A percentile compares a stretch with the other conserved stretches of the same genome.
These are phyloP conservation scores for Prosopis cineraria DNA, from an alignment of 306 rosid genomes.

Conservation along the genomic window DNA sequence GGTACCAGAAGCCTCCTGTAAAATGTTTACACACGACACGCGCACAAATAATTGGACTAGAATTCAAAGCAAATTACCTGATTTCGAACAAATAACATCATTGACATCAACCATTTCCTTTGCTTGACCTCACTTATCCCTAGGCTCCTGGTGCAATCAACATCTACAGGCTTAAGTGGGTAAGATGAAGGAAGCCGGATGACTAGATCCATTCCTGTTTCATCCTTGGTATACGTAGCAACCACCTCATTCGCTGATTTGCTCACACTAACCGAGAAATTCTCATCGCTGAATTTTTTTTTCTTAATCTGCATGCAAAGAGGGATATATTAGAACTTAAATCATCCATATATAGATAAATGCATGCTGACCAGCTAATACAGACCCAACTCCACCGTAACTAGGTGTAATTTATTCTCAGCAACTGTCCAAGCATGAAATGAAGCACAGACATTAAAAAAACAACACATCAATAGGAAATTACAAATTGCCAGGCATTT, in stretches of 20 bases:
- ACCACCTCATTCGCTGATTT: conserved; percentile 95
- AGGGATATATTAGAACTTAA: conserved; percentile 29
- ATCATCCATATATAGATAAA: background rate
- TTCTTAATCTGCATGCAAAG: conserved; percentile 77
- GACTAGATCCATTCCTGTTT: conserved; percentile 94
- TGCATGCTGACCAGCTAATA: conserved; percentile 16
- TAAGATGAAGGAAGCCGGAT: conserved; percentile 91
- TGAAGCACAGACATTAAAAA: conserved; percentile 15
- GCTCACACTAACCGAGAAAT: conserved; percentile 85
- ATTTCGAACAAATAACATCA: conserved; percentile 87
- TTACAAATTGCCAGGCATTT: background rate
- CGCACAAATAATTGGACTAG: conserved; percentile 7
- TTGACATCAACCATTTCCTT: conserved; percentile 95
- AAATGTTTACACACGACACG: background rate
- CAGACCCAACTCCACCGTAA: conserved; percentile 3
- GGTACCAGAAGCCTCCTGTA: conserved; percentile 4
- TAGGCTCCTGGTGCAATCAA: conserved; percentile 86
- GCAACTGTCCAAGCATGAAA: conserved; percentile 22
- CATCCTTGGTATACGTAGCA: conserved; percentile 97
- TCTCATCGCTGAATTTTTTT: conserved; percentile 73
- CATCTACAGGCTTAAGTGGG: conserved; percentile 88
- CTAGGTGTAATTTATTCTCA: conserved; percentile 8
- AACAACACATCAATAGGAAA: background rate
- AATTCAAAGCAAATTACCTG: conserved; percentile 60
- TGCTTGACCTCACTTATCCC: conserved; percentile 92